A percentile compares a stretch with the other conserved stretches of the same genome.
phyloP scores from a whole-genome alignment of 83 land plant genomes.

The Picea abies region DNA sequence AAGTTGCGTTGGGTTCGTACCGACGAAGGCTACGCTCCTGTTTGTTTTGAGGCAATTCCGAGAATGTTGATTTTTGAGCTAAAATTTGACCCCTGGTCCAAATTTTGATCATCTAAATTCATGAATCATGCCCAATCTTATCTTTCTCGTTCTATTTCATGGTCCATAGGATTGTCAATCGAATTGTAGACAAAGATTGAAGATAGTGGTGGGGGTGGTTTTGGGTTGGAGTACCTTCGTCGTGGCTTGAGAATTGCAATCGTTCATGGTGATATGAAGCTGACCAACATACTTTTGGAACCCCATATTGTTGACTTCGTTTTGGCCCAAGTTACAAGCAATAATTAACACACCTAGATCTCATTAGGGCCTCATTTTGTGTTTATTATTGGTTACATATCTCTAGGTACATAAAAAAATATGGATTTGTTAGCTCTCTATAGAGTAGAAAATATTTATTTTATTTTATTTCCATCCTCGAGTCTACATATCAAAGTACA shows the following conservation, averaged over 20 bases:
- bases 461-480: too few relatives aligned
- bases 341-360: neutral
- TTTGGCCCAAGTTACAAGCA: constrained; percentile 24
- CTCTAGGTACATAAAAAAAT: neutral
- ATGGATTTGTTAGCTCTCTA: too few relatives aligned
- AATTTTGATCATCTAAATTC: too few relatives aligned
- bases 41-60: too few relatives aligned
- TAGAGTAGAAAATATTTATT: too few relatives aligned
- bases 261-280: constrained; percentile 70
- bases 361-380: neutral
- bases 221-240: constrained; percentile 61
- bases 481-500: too few relatives aligned
- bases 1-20: too few relatives aligned
- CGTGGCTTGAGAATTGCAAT: constrained; percentile 54
- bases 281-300: constrained; percentile 76
- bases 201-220: constrained; percentile 47
- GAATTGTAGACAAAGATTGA: constrained; percentile 36
- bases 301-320: constrained; percentile 74
- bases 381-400: neutral
- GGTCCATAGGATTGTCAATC: constrained; percentile 15
- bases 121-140: constrained; percentile 39
- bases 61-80: too few relatives aligned
- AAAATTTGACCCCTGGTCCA: too few relatives aligned
- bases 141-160: constrained; percentile 27
- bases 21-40: too few relatives aligned